Evolutionary conservation across 352 stramenopile species (phyloP).

Genomic region (Phytophthora litchii): DNA sequence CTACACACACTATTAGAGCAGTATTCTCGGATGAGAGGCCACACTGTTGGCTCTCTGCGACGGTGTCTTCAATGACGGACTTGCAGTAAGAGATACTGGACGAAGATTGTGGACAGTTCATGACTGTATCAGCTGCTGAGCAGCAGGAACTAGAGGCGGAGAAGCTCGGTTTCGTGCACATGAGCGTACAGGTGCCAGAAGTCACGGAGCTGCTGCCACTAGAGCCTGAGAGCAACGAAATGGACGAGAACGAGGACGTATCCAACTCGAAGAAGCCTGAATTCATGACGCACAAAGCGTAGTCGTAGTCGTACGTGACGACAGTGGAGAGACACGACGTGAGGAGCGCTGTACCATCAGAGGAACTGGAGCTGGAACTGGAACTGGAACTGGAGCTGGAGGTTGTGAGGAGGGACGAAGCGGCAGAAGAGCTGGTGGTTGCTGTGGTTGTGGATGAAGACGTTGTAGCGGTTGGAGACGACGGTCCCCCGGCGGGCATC

Average conservation of each 20-base stretch:
- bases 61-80: slow-evolving; percentile 41
- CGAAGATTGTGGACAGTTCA: slow-evolving; percentile 35
- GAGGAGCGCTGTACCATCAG: slow-evolving; percentile 30
- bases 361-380: slow-evolving; percentile 23
- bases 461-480: slow-evolving; percentile 3
- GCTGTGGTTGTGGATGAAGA: background rate
- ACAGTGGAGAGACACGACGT: slow-evolving; percentile 46
- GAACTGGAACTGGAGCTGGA: slow-evolving; percentile 23
- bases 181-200: slow-evolving; percentile 34
- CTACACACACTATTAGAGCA: slow-evolving; percentile 33
- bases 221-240: slow-evolving; percentile 14
- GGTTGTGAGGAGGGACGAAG: slow-evolving; percentile 18
- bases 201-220: slow-evolving; percentile 18
- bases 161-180: slow-evolving; percentile 38
- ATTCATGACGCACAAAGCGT: slow-evolving; percentile 72
- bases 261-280: slow-evolving; percentile 58
- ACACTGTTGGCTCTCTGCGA: slow-evolving; percentile 48
- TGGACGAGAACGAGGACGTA: slow-evolving; percentile 13
- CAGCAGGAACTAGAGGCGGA: slow-evolving; percentile 48
- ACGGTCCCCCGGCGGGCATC: slow-evolving; percentile 12
- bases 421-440: background rate
- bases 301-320: slow-evolving; percentile 43
- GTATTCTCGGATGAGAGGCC: slow-evolving; percentile 38
- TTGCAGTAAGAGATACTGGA: slow-evolving; percentile 42
- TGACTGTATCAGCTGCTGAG: slow-evolving; percentile 23